A percentile compares a stretch with the other conserved stretches of the same genome.
Evolutionary conservation across 1,139 yeast genomes (phyloP).

Genomic region (Taphrina populina): DNA sequence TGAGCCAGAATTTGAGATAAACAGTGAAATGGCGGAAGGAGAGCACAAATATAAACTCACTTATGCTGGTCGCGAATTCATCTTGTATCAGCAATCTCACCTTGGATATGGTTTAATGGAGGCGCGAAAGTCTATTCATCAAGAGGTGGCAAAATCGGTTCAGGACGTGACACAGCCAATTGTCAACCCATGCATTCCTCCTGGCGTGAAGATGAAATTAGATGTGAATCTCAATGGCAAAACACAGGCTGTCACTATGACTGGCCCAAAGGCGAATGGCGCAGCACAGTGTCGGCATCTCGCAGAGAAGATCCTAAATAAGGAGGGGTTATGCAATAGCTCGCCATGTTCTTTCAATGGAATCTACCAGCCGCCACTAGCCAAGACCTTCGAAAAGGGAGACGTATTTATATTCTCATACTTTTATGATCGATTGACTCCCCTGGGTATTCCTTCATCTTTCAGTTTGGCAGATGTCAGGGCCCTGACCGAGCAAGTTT

Average conservation of each 20-base stretch:
- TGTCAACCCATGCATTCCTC: constrained; percentile 83
- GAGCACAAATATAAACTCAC: constrained; percentile 79
- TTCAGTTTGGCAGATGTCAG: constrained; percentile 81
- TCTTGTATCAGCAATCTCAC: constrained; percentile 91
- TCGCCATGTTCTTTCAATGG: constrained; percentile 96
- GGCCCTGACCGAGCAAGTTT: constrained; percentile 78
- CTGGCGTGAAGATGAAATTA: constrained; percentile 56
- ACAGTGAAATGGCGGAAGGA: constrained; percentile 55
- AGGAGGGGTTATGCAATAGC: constrained; percentile 68
- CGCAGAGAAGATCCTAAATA: constrained; percentile 79
- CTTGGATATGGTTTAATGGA: constrained; percentile 93
- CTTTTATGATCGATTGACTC: constrained; percentile 90
- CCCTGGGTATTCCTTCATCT: constrained; percentile 89
- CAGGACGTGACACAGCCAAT: constrained; percentile 42
- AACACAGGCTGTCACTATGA: constrained; percentile 58
- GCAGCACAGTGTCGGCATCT: constrained; percentile 77
- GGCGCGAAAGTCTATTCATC: constrained; percentile 80
- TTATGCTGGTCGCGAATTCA: constrained; percentile 77
- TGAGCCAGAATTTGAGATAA: constrained; percentile 68
- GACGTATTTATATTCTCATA: constrained; percentile 89
- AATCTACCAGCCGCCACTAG: constrained; percentile 89
- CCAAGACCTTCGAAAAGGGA: constrained; percentile 64
- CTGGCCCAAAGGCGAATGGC: constrained; percentile 66
- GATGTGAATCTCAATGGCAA: constrained; percentile 37
- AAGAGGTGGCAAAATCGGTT: constrained; percentile 55